Conservation (phyloP, 2,329 filamentous ascomycete species). For the Gnomoniopsis smithogilvyi region DNA sequence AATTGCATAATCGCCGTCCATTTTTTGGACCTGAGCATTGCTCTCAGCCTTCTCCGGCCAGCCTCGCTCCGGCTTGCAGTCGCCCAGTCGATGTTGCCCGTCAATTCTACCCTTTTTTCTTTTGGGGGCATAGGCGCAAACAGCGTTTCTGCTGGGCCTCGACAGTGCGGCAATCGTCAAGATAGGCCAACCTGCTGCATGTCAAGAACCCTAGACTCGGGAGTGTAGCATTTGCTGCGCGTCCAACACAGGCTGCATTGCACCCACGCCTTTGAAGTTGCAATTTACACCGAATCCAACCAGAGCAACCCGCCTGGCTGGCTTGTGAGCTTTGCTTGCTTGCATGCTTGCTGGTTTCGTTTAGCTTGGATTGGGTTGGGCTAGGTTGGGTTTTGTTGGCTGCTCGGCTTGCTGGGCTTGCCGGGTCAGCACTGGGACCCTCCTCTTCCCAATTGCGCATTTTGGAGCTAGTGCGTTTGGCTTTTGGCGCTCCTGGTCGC, state of each 20-base stretch:
- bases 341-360: neutral
- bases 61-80: neutral
- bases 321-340: neutral
- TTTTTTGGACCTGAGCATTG: no score
- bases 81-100: neutral
- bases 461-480: neutral
- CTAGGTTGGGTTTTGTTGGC: slow-evolving; percentile 3
- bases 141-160: neutral
- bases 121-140: neutral
- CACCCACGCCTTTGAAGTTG: neutral
- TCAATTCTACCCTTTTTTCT: neutral
- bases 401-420: neutral
- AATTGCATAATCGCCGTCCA: neutral
- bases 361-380: neutral
- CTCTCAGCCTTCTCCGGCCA: neutral
- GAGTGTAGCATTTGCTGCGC: no score
- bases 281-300: neutral
- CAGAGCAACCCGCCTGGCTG: neutral
- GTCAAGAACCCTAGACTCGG: neutral
- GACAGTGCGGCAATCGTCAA: neutral
- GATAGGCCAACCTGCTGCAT: neutral
- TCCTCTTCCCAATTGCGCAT: neutral
- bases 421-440: neutral
- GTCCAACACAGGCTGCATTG: neutral
- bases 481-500: slow-evolving; percentile 4